phyloP scores from a whole-genome alignment of 2,329 filamentous ascomycete genomes.

The Macrophomina tecta region DNA sequence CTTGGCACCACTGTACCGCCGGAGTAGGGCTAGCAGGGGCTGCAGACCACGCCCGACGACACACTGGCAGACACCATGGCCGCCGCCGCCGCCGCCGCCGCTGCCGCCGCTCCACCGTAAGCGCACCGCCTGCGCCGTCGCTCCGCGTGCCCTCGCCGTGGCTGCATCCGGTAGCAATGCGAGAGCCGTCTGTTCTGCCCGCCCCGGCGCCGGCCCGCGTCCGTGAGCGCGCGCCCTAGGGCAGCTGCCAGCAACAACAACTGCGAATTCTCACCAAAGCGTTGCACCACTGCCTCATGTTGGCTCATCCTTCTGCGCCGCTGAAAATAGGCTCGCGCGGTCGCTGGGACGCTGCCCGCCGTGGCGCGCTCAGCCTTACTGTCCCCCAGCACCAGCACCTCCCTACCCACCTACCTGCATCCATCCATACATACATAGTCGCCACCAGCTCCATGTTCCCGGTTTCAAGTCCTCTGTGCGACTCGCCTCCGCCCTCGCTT shows the following conservation, averaged over 20 bases:
- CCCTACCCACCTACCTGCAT: too few species aligned
- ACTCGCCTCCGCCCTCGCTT: slow-evolving; percentile 26
- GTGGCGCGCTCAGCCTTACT: slow-evolving; percentile 20
- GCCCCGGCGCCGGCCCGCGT: background rate
- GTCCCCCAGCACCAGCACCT: background rate
- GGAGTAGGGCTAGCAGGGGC: slow-evolving; percentile 2
- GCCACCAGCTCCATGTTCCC: slow-evolving; percentile 7
- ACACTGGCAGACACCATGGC: background rate
- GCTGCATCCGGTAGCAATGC: background rate
- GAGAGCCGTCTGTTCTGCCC: background rate
- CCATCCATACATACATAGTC: background rate
- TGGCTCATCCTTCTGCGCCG: slow-evolving; percentile 20
- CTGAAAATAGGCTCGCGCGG: background rate
- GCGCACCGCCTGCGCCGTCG: background rate
- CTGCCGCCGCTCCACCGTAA: background rate
- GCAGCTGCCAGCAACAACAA: background rate
- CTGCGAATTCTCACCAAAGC: background rate
- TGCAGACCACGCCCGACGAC: slow-evolving; percentile 9
- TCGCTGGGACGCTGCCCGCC: background rate
- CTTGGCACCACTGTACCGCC: slow-evolving; percentile 1
- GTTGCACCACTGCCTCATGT: slow-evolving; percentile 25
- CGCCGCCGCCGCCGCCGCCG: background rate
- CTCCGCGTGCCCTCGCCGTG: too few species aligned
- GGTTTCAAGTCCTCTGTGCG: slow-evolving; percentile 16
- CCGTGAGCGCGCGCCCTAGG: background rate